Conservation (phyloP, 345 rosid species). For the Eucalyptus marginata region DNA sequence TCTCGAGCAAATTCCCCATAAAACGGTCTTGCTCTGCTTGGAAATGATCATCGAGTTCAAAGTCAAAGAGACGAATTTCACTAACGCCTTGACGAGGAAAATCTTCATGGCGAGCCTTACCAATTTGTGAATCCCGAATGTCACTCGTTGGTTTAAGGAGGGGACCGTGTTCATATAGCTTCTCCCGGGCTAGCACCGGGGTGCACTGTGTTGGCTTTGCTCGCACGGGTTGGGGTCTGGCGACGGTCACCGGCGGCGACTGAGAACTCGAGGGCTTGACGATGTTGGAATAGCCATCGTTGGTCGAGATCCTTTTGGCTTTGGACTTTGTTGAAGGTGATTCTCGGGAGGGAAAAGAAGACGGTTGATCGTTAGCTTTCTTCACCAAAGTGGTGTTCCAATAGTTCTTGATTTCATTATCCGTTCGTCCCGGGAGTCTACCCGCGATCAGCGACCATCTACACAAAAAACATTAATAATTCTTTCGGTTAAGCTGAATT, state of each 20-base stretch:
- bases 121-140: neutral
- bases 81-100: neutral
- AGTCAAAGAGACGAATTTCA: constrained; percentile 3
- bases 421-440: constrained; percentile 62
- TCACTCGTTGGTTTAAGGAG: neutral
- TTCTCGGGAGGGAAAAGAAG: neutral
- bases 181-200: neutral
- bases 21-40: neutral
- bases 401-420: constrained; percentile 58
- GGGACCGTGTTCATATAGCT: neutral
- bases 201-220: constrained; percentile 18
- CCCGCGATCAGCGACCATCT: constrained; percentile 67
- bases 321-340: neutral
- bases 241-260: neutral
- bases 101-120: neutral
- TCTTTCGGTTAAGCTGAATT: neutral
- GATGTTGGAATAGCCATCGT: neutral
- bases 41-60: neutral
- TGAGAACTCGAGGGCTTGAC: neutral
- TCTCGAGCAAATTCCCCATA: neutral
- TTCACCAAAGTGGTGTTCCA: constrained; percentile 48
- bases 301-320: neutral
- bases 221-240: constrained; percentile 6
- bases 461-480: neutral
- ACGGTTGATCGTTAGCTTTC: constrained; percentile 6